Conservation (phyloP, 1,139 yeast genomes). For the Blastobotrys indianensis region DNA sequence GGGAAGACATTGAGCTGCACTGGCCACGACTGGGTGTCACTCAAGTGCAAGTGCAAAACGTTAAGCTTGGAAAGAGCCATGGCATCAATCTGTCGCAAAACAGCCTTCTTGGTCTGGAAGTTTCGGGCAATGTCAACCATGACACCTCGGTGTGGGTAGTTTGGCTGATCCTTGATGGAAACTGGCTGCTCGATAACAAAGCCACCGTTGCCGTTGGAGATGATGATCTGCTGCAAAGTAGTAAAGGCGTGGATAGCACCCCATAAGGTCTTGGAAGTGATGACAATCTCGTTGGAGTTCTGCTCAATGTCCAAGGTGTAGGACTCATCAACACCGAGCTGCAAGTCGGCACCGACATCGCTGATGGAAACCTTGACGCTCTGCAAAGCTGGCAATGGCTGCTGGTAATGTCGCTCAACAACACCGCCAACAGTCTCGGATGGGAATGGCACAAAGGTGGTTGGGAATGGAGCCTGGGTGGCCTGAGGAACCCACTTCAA, state of each 20-base stretch:
- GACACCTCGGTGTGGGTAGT: slow-evolving; percentile 42
- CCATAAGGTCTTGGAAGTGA: slow-evolving; percentile 27
- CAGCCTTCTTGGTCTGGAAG: slow-evolving; percentile 33
- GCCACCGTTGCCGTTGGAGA: slow-evolving; percentile 9
- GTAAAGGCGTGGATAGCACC: slow-evolving; percentile 41
- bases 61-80: slow-evolving; percentile 43
- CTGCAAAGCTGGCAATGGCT: background rate
- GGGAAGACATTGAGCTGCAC: slow-evolving; percentile 37
- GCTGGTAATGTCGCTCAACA: background rate
- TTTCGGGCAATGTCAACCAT: slow-evolving; percentile 44
- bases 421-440: background rate
- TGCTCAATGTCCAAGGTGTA: slow-evolving; percentile 27
- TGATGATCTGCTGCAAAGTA: slow-evolving; percentile 40
- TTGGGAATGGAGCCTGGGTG: background rate
- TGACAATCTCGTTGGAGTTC: background rate
- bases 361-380: background rate
- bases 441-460: background rate
- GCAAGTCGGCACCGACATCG: slow-evolving; percentile 27
- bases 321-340: slow-evolving; percentile 38
- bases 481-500: slow-evolving; percentile 23
- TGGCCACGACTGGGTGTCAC: slow-evolving; percentile 47
- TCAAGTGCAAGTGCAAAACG: slow-evolving; percentile 44
- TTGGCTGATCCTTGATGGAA: slow-evolving; percentile 38
- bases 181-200: slow-evolving; percentile 34
- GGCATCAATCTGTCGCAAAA: slow-evolving; percentile 40